Evolutionary conservation across 2,329 filamentous ascomycete species (phyloP), one percentile per base, ranked within the genome.

Genomic region (Epicoccum nigrum): DNA sequence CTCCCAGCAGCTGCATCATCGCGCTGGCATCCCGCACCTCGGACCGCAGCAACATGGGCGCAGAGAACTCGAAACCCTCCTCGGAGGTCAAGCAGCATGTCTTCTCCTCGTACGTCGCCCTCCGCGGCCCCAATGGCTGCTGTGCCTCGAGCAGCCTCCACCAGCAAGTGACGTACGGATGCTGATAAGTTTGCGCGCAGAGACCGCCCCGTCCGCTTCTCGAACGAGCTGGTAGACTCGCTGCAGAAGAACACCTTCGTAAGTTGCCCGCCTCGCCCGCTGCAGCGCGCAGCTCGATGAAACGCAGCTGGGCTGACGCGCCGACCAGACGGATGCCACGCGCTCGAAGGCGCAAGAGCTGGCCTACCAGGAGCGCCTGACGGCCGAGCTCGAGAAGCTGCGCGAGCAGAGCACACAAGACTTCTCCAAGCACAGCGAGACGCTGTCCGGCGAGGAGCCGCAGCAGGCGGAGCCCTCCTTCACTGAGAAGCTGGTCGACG

Each of bases 201-300:
- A 67, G 79, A 84, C 62, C 79, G 83, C 33, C 85, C 86, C 55
- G 81, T 88, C 57, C 80, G 82, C 62, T 87, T 96, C 74, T 96
- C 92, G 61, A 86, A 90, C 69, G 86, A 89, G 70, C 81, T 97
- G 68, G 82, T 95, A 67, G 87, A 96, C 68, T 86, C 87, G 55
- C 81, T 97, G 55, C 90, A 96, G 74, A 84, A 85, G 56, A 96
- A 86, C 79, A 83, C 88, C 64, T 92, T 97, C 85, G 92, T 96
- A 83, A 47, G 63, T 53, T n/a, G 35, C 21, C 16, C 33, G 15
- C 23, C 32, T 16, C 33, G 15, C 23, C 32, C 11, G 3, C n/a
- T 11, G 28, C 16, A 21, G 28, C 35, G 20, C 27, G 39, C n/a
- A 30, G 19, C 8, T 16, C 17, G 17, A 31, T 37, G 40, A 11